A percentile compares a stretch with the other conserved stretches of the same genome.
Evolutionary conservation across 805 yeast species (phyloP).

Genomic region (Blastobotrys attinorum): DNA sequence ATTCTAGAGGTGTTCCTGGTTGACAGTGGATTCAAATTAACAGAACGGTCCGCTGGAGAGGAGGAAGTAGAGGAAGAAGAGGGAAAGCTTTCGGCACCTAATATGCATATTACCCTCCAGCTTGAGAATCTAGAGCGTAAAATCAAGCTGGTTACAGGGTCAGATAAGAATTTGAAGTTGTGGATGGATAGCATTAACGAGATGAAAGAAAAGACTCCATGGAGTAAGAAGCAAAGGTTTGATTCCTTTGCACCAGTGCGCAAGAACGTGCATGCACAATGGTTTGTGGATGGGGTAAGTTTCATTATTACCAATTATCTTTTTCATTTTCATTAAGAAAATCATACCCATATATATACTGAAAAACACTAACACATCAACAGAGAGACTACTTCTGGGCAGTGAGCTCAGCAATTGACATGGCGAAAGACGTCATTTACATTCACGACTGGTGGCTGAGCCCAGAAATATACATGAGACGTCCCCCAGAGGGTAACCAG

Average conservation of each 20-base stretch:
- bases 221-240: slow-evolving; percentile 74
- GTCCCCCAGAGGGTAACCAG: slow-evolving; percentile 95
- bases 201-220: slow-evolving; percentile 60
- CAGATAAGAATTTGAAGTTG: slow-evolving; percentile 70
- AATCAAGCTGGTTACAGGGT: slow-evolving; percentile 47
- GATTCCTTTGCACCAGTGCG: slow-evolving; percentile 90
- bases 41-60: slow-evolving; percentile 27
- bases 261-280: slow-evolving; percentile 78
- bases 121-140: slow-evolving; percentile 35
- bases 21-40: slow-evolving; percentile 64
- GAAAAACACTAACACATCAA: background rate
- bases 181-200: slow-evolving; percentile 71
- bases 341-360: slow-evolving; percentile 13
- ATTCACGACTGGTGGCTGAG: slow-evolving; percentile 99
- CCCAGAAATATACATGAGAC: slow-evolving; percentile 85
- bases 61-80: slow-evolving; percentile 17
- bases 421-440: slow-evolving; percentile 89
- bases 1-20: slow-evolving; percentile 87
- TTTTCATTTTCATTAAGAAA: background rate
- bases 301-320: slow-evolving; percentile 8
- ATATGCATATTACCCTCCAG: slow-evolving; percentile 20
- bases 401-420: slow-evolving; percentile 78
- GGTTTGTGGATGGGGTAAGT: slow-evolving; percentile 78
- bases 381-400: slow-evolving; percentile 93
- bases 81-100: slow-evolving; percentile 14